A percentile compares a stretch with the other conserved stretches of the same genome.
phyloP scores from a whole-genome alignment of 257 asterid species.

The Eustoma russellianum region DNA sequence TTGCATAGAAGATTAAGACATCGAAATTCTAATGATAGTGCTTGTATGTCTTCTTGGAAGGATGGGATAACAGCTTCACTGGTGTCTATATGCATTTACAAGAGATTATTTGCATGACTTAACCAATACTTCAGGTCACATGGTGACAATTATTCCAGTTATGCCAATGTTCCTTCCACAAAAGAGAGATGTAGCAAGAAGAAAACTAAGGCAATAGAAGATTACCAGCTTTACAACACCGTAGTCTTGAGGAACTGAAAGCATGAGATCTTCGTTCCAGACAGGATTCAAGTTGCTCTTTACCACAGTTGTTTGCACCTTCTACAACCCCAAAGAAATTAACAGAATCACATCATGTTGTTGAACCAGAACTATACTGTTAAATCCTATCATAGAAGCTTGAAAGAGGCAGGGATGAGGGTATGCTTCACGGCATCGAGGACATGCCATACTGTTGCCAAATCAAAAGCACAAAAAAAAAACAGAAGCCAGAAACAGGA shows the following conservation, averaged over 20 bases:
- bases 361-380: neutral
- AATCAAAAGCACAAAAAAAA: too few relatives aligned
- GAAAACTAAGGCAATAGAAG: neutral
- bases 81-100: too few relatives aligned
- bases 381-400: neutral
- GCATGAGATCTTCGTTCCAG: conserved; percentile 95
- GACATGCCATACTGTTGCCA: too few relatives aligned
- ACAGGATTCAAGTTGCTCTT: conserved; percentile 87
- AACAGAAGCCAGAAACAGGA: too few relatives aligned
- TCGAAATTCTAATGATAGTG: too few relatives aligned
- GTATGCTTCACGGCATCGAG: neutral
- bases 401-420: neutral
- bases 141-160: too few relatives aligned
- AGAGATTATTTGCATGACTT: too few relatives aligned
- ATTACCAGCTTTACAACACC: conserved; percentile 78
- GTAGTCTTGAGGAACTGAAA: conserved; percentile 79
- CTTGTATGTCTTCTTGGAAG: too few relatives aligned
- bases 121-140: too few relatives aligned
- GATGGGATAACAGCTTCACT: too few relatives aligned
- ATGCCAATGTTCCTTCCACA: neutral
- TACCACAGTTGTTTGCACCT: conserved; percentile 61
- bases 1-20: too few relatives aligned
- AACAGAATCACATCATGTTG: neutral
- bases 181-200: neutral
- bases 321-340: conserved; percentile 35